Evolutionary conservation across 2,329 filamentous ascomycete species (phyloP).

Genomic region (Cercospora janseana): DNA sequence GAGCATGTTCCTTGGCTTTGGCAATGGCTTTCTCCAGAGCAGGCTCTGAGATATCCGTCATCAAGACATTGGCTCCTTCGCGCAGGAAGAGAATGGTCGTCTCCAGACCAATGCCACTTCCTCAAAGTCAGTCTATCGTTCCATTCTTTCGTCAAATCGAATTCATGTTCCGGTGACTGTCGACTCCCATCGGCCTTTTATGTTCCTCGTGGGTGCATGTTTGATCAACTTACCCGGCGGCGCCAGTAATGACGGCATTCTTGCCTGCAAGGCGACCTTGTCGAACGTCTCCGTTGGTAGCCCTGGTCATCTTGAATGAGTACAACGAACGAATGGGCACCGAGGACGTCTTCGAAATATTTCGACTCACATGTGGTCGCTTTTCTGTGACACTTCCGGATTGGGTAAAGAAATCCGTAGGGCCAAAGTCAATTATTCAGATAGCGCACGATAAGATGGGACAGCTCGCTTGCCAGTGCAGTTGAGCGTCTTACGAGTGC

Average conservation of each 20-base stretch:
- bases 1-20: constrained; percentile 70
- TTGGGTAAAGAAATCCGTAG: constrained; percentile 20
- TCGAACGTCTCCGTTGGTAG: constrained; percentile 17
- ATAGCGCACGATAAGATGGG: neutral
- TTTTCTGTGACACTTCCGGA: constrained; percentile 20
- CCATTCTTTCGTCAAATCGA: neutral
- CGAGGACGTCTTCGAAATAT: neutral
- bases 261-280: constrained; percentile 59
- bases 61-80: constrained; percentile 80
- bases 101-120: constrained; percentile 87
- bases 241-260: constrained; percentile 77
- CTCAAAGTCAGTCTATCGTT: neutral
- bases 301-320: constrained; percentile 21
- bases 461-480: no score
- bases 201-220: neutral
- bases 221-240: constrained; percentile 65
- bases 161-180: no score
- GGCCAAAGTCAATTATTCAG: neutral
- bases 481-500: no score
- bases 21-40: constrained; percentile 73
- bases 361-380: constrained; percentile 22
- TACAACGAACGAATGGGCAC: neutral
- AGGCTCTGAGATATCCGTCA: constrained; percentile 78
- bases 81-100: constrained; percentile 85
- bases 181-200: neutral